phyloP scores from a whole-genome alignment of 2,329 filamentous ascomycete species.

The Fusarium concolor region DNA sequence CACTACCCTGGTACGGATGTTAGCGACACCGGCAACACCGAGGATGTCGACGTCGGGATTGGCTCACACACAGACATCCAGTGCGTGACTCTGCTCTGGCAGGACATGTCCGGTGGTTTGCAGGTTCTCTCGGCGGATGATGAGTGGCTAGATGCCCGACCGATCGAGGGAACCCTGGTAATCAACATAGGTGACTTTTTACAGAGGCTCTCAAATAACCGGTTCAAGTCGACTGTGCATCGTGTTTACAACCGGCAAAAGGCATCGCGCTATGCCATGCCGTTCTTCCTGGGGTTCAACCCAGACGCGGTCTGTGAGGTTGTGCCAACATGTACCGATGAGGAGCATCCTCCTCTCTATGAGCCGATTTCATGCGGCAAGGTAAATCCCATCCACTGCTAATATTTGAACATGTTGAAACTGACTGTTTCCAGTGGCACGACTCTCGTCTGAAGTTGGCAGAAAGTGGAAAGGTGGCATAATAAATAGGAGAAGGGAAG shows the following conservation, averaged over 20 bases:
- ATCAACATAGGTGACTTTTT: constrained; percentile 17
- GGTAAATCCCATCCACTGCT: fast-evolving
- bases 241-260: constrained; percentile 15
- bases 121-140: constrained; percentile 16
- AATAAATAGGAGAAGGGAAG: neutral
- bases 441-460: neutral
- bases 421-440: neutral
- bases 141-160: constrained; percentile 15
- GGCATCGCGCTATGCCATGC: constrained; percentile 10
- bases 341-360: constrained; percentile 5
- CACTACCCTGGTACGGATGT: constrained; percentile 9
- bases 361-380: constrained; percentile 19
- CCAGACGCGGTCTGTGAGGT: constrained; percentile 18
- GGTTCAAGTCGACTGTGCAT: constrained; percentile 17
- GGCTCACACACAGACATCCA: constrained; percentile 15
- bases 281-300: constrained; percentile 3
- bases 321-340: constrained; percentile 3
- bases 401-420: fast-evolving
- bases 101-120: constrained; percentile 12
- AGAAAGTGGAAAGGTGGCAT: neutral
- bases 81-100: constrained; percentile 20
- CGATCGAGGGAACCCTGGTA: neutral
- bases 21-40: neutral
- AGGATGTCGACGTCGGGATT: constrained; percentile 6
- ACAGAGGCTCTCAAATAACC: neutral